Evolutionary conservation across 805 yeast species (phyloP), one percentile per base, ranked within the genome.

Genomic region (Yarrowia sp.): DNA sequence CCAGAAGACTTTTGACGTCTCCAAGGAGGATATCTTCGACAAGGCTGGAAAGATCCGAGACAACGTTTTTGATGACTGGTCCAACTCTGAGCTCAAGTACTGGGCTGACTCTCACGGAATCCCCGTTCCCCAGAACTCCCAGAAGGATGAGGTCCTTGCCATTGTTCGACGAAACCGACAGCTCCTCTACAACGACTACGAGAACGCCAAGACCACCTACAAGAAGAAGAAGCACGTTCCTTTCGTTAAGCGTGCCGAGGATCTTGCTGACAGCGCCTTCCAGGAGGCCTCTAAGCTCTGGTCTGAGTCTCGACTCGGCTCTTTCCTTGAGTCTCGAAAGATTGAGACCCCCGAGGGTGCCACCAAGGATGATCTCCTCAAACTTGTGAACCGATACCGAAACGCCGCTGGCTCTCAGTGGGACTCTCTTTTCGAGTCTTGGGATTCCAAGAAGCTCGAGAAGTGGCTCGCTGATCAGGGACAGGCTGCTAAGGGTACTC

Each of bases 401-500:
- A 70, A 71, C 12, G 77, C 82, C 64, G 76, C 79, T 14, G 71
- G 76, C 59, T 65, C 71, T 32, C 68, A 74, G 54, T 75, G 79
- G 4, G 83, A 83, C 65, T 80, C 84, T 7, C 84, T 86, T 21
- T 85, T 84, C 71, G 76, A 80, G 11, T 68, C 77, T 33, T 86
- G 90, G 90, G 75, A 80, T 22, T 71, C 73, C 9, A 79, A 79
- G 9, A 83, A 82, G 56, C 73, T 87, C 66, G 75, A 76, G 67
- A 69, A 73, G 16, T 84, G 87, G 84, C 75, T 87, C 65, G 70
- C 76, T 36, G 76, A 80, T 41, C 75, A 80, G 67, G 82, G 81
- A 19, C 73, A 74, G 66, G 71, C 74, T 54, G 74, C 77, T 21
- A 73, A 72, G 32, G 83, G 79, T 24, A 70, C 80, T 32, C 82